Evolutionary conservation across 73 alveolate species (phyloP), one percentile per base, ranked within the genome.

Genomic region (Tetrahymena malaccensis): DNA sequence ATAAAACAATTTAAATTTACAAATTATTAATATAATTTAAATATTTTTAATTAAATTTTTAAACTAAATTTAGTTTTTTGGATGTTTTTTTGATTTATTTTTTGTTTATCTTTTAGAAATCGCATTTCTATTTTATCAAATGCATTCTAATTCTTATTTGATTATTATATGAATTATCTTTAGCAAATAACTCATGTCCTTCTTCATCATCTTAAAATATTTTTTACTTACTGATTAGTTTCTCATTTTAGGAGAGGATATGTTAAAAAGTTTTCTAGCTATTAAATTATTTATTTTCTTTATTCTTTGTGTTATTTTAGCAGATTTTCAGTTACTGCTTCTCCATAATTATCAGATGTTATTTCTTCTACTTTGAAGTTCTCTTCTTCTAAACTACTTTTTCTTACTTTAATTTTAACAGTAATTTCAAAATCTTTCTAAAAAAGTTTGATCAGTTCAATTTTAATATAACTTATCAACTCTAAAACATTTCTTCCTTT

Each of bases 381-480:
- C 37, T 70, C 89, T 27, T 31, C 21, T 11, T 70, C 89, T 8
- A 70, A 31, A 25, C 21, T 31, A n/a, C 22, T 12, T 70, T 70
- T 70, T 70, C 89, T 70, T 33, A 70, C 89, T 31, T 70, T 70
- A 7, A 70, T 70, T n/a, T 70, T 27, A 12, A 70, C 40, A 31
- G 89, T 70, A 12, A 70, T 70, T 1, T 70, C 89, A 21, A 70
- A 70, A n/a, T 70, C 89, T 40, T n/a, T 70, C 21, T 70, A 70
- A 31, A 85, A 85, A 5, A 85, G 31, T 85, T 38, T 85, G 5
- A 85, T 43, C 31, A 89, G 43, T 9, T 43, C 43, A 84, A 95
- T 95, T 95, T 95, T 93, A 2, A 58, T 95, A n/a, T 85, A 94
- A n/a, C 94, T 89, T 89, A 85, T 89, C 94, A 95, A 89, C 43